Percentiles rank a stretch among this genome's conserved stretches.
These are phyloP conservation scores for Teunomyces kruisii DNA, from an alignment of 805 yeast genomes.

Conservation along the genomic window DNA sequence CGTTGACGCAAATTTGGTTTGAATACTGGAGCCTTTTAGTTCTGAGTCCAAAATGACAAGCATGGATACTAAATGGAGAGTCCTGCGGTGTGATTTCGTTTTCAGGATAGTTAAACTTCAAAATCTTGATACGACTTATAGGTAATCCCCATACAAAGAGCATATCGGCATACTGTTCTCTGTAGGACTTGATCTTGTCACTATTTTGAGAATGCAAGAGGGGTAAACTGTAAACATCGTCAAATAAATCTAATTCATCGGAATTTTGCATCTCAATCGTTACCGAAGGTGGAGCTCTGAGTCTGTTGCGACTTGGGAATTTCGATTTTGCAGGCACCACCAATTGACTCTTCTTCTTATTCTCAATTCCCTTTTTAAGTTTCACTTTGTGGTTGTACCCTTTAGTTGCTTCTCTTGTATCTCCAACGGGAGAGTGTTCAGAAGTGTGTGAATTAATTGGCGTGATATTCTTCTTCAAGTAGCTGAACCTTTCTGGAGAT, in stretches of 20 bases:
- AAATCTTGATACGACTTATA: constrained; percentile 71
- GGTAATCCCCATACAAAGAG: constrained; percentile 83
- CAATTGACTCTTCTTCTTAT: background rate
- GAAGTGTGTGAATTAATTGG: constrained; percentile 8
- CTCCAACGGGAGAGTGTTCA: background rate
- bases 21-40: constrained; percentile 17
- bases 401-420: background rate
- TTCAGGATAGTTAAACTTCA: constrained; percentile 61
- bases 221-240: constrained; percentile 39
- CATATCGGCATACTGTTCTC: constrained; percentile 75
- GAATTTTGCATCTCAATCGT: constrained; percentile 48
- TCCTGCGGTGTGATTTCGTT: constrained; percentile 11
- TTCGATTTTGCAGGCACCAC: background rate
- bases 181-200: constrained; percentile 38
- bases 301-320: background rate
- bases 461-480: constrained; percentile 19
- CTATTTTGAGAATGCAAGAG: constrained; percentile 41
- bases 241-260: constrained; percentile 44
- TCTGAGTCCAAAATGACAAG: constrained; percentile 33
- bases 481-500: constrained; percentile 18
- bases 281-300: constrained; percentile 29
- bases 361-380: background rate
- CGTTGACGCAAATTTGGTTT: constrained; percentile 21
- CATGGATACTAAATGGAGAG: constrained; percentile 32
- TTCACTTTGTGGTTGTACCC: background rate